Percentiles rank a stretch among this genome's conserved stretches.
phyloP scores from a whole-genome alignment of 2,329 filamentous ascomycete genomes.

The Arthrobotrys conoides region DNA sequence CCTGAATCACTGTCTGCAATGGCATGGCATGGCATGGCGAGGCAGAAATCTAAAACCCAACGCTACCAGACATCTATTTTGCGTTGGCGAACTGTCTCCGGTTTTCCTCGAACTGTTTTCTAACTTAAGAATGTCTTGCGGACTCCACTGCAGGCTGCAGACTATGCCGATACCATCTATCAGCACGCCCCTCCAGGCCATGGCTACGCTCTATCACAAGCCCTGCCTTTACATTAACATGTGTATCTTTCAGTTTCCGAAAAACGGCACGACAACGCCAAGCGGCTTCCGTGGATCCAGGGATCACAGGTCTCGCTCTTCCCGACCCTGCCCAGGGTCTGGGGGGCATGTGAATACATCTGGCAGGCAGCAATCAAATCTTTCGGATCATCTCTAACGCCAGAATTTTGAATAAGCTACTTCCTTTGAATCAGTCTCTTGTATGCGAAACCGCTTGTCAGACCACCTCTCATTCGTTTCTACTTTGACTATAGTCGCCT shows the following conservation, averaged over 20 bases:
- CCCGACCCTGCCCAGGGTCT: slow-evolving; percentile 37
- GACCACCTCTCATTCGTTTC: slow-evolving; percentile 53
- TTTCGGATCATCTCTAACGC: slow-evolving; percentile 53
- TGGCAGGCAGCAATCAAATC: slow-evolving; percentile 53
- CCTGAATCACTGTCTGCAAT: slow-evolving; percentile 26
- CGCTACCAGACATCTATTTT: slow-evolving; percentile 37
- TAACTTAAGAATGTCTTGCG: slow-evolving; percentile 30
- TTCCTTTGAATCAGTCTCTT: slow-evolving; percentile 49
- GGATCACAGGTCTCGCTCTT: slow-evolving; percentile 38
- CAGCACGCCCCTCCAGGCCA: slow-evolving; percentile 5
- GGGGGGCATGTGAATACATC: slow-evolving; percentile 54
- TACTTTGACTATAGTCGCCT: slow-evolving; percentile 51
- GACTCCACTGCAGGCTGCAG: slow-evolving; percentile 16
- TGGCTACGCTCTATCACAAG: slow-evolving; percentile 52
- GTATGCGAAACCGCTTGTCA: slow-evolving; percentile 57
- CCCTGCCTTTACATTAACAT: slow-evolving; percentile 59
- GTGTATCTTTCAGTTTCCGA: slow-evolving; percentile 57
- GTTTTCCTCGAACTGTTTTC: slow-evolving; percentile 33
- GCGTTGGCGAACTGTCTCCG: slow-evolving; percentile 40
- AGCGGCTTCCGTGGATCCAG: slow-evolving; percentile 51
- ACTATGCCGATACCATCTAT: slow-evolving; percentile 38
- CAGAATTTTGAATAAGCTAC: slow-evolving; percentile 44
- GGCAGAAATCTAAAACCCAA: slow-evolving; percentile 40
- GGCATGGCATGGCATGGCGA: background rate
- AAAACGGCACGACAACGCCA: slow-evolving; percentile 59